A percentile compares a stretch with the other conserved stretches of the same genome.
Evolutionary conservation across 1,284 basidiomycete species (phyloP).

Genomic region (Salmacisia buchloeana): DNA sequence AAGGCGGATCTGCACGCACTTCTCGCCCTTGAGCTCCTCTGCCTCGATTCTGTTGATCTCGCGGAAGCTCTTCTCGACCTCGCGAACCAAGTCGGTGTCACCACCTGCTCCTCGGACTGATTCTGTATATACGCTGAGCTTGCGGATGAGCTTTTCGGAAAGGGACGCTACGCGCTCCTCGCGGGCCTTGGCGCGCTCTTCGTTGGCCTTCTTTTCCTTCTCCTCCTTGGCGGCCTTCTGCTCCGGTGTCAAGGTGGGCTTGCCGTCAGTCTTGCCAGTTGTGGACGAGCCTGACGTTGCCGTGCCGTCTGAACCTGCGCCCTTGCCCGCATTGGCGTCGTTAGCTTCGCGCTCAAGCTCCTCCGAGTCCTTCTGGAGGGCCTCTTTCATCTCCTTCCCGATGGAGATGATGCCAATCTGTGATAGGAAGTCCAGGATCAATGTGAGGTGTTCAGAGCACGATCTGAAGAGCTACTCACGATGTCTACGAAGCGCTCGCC

Average conservation of each 20-base stretch:
- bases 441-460: neutral
- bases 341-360: conserved; percentile 51
- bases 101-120: conserved; percentile 64
- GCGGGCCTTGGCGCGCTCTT: conserved; percentile 75
- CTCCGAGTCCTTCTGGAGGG: conserved; percentile 84
- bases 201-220: conserved; percentile 58
- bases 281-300: neutral
- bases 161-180: conserved; percentile 75
- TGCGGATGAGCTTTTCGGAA: conserved; percentile 74
- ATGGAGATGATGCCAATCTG: conserved; percentile 71
- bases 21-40: conserved; percentile 62
- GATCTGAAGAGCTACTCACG: conserved; percentile 13
- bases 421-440: neutral
- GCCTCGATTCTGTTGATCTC: conserved; percentile 47
- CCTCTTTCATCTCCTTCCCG: conserved; percentile 95
- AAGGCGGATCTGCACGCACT: conserved; percentile 8
- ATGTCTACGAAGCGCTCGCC: conserved; percentile 76
- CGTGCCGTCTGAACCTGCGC: conserved; percentile 12
- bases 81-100: conserved; percentile 62
- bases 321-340: conserved; percentile 8
- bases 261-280: conserved; percentile 48
- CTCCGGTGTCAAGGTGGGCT: conserved; percentile 66
- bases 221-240: conserved; percentile 75
- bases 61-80: conserved; percentile 38
- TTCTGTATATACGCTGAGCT: conserved; percentile 87